phyloP scores from a whole-genome alignment of 169 alveolate species.

The Babesia bovis region DNA sequence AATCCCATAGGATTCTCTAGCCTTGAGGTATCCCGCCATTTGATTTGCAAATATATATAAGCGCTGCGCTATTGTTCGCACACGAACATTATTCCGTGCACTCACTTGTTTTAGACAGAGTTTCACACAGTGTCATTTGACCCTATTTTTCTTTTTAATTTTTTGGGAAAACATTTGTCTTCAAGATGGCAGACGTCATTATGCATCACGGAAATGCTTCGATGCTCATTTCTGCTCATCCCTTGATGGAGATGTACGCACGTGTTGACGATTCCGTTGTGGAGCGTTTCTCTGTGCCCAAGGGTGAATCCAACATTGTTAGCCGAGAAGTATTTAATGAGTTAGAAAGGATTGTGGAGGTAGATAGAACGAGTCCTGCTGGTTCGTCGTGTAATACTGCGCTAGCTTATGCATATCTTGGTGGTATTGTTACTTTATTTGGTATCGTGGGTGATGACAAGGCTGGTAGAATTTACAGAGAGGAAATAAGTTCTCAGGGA shows the following conservation, averaged over 20 bases:
- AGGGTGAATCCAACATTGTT: constrained; percentile 25
- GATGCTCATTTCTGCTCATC: constrained; percentile 22
- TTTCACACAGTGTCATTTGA: too few species aligned
- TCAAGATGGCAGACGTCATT: constrained; percentile 9
- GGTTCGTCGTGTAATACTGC: constrained; percentile 16
- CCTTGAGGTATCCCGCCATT: too few species aligned
- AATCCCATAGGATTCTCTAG: too few species aligned
- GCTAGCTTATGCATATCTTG: constrained; percentile 6
- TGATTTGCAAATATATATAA: too few species aligned
- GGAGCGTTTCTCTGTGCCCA: neutral
- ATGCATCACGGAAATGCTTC: constrained; percentile 1
- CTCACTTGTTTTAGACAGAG: too few species aligned
- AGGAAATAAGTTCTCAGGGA: neutral
- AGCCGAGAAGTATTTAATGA: neutral
- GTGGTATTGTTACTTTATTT: constrained; percentile 9
- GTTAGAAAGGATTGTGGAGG: neutral
- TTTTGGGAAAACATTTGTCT: too few species aligned
- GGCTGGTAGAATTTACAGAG: neutral
- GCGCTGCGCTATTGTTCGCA: too few species aligned
- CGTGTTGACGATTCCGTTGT: constrained; percentile 7
- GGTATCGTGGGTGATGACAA: constrained; percentile 21
- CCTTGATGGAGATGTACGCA: constrained; percentile 8
- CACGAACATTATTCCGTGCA: too few species aligned
- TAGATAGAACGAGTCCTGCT: constrained; percentile 4
- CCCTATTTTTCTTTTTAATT: too few species aligned